phyloP scores from a whole-genome alignment of 2,329 filamentous ascomycete species.

The Chrysoporthe deuterocubensis region DNA sequence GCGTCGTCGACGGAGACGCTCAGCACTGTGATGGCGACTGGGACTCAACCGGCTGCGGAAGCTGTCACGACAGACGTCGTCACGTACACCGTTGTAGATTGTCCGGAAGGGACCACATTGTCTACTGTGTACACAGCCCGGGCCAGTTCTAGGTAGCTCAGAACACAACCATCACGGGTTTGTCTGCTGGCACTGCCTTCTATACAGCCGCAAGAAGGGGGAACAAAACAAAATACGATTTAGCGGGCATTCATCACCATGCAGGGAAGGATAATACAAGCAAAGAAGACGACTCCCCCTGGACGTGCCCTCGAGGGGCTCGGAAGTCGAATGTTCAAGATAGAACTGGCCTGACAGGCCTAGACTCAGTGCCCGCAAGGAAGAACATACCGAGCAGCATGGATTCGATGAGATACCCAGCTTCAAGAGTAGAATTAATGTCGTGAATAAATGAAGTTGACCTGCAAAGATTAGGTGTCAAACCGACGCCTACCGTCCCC shows the following conservation, averaged over 20 bases:
- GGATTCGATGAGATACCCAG: neutral
- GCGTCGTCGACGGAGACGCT: neutral
- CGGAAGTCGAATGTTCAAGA: neutral
- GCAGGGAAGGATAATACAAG: neutral
- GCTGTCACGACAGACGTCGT: neutral
- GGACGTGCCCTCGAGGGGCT: no score
- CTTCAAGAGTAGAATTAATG: neutral
- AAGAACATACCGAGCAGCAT: neutral
- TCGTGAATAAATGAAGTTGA: neutral
- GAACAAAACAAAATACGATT: neutral
- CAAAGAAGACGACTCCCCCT: neutral
- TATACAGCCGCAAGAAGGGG: neutral
- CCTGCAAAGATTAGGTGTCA: neutral
- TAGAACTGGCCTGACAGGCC: neutral
- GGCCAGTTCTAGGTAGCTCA: neutral
- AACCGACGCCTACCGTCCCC: no score
- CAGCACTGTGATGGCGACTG: neutral
- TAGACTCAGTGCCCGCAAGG: neutral
- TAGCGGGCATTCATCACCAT: neutral
- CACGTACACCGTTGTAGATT: neutral
- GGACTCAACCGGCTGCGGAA: neutral
- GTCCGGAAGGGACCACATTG: neutral
- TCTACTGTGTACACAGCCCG: constrained; percentile 3
- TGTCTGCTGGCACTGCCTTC: neutral
- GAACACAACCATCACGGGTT: neutral